A percentile compares a stretch with the other conserved stretches of the same genome.
Conservation (phyloP, 2,329 filamentous ascomycete genomes). For the Alternaria conjuncta region DNA sequence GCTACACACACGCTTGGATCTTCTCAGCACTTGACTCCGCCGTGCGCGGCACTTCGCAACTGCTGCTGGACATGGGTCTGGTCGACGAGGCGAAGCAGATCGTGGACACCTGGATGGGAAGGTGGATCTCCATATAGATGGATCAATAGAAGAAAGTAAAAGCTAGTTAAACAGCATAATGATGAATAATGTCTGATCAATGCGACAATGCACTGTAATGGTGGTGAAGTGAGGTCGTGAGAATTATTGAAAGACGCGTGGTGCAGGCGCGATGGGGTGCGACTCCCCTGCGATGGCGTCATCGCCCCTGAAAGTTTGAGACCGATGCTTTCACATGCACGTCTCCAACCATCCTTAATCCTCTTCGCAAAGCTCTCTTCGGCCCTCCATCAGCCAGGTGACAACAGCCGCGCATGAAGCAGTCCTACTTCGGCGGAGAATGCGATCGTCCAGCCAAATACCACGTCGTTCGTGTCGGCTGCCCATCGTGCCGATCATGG, state of each 20-base stretch:
- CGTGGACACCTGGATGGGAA: conserved; percentile 71
- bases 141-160: conserved; percentile 6
- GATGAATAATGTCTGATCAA: background rate
- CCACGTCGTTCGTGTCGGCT: background rate
- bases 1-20: conserved; percentile 75
- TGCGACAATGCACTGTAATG: too few relatives aligned
- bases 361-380: too few relatives aligned
- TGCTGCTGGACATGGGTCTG: conserved; percentile 68
- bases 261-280: background rate
- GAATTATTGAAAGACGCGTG: background rate
- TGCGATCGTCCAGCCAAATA: background rate
- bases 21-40: conserved; percentile 71
- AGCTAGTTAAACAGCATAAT: background rate
- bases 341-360: background rate
- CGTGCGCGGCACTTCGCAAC: conserved; percentile 68
- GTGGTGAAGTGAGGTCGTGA: background rate
- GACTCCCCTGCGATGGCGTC: conserved; percentile 3
- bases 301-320: background rate
- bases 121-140: conserved; percentile 60
- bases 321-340: background rate
- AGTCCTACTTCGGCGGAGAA: too few relatives aligned
- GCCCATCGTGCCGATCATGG: background rate
- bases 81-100: conserved; percentile 73
- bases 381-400: background rate
- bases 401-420: background rate